A percentile compares a stretch with the other conserved stretches of the same genome.
Evolutionary conservation across 305 asterid species (phyloP).

Genomic region (Solanum chacoense): DNA sequence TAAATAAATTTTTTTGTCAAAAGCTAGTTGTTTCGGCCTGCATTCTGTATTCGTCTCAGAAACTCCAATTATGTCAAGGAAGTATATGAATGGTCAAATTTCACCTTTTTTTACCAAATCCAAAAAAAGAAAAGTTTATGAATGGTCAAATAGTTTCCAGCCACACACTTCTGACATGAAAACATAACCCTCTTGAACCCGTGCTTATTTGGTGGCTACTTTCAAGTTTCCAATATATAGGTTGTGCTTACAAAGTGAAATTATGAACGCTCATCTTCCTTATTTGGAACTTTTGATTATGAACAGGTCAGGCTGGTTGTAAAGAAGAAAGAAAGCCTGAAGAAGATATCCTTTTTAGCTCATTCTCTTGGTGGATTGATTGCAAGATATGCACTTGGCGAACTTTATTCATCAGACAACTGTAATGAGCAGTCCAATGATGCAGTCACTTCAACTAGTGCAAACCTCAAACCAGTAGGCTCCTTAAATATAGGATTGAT

Average conservation of each 20-base stretch:
- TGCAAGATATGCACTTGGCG: slow-evolving; percentile 86
- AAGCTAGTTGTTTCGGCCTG: neutral
- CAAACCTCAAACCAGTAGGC: slow-evolving; percentile 17
- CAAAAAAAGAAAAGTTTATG: neutral
- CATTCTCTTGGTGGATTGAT: slow-evolving; percentile 98
- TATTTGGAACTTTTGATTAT: slow-evolving; percentile 4
- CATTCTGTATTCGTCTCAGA: neutral
- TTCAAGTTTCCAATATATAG: neutral
- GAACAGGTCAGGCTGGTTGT: slow-evolving; percentile 69
- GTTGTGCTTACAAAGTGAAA: neutral
- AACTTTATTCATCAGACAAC: slow-evolving; percentile 35
- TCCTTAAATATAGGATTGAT: slow-evolving; percentile 36
- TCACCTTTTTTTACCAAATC: neutral
- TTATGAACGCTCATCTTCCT: neutral
- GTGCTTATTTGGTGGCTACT: neutral
- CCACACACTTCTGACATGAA: neutral
- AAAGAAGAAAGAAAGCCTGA: slow-evolving; percentile 50
- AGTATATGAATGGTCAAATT: neutral
- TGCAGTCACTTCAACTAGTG: slow-evolving; percentile 18
- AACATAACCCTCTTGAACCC: neutral
- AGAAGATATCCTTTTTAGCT: slow-evolving; percentile 78
- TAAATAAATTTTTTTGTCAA: neutral
- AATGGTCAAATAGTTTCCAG: neutral
- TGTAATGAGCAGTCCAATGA: slow-evolving; percentile 10
- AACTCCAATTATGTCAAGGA: neutral